Evolutionary conservation across 78 protist species (phyloP).

Genomic region (Dictyostelium intermedium): DNA sequence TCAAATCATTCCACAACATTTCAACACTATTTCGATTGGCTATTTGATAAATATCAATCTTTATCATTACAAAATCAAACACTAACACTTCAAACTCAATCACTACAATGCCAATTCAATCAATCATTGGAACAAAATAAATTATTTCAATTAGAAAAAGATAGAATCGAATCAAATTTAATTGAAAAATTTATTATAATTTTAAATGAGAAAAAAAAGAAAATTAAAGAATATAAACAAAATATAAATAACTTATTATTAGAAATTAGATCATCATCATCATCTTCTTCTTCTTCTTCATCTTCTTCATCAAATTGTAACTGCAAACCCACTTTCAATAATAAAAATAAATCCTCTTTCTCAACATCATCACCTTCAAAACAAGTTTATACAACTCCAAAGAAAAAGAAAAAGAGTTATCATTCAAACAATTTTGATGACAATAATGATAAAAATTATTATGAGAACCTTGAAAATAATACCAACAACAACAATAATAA

Average conservation of each 20-base stretch:
- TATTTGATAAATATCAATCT: conserved; percentile 13
- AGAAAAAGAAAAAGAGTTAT: background rate
- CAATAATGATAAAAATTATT: background rate
- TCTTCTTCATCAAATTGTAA: background rate
- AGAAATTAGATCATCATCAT: background rate
- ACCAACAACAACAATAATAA: background rate
- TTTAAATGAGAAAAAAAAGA: conserved; percentile 52
- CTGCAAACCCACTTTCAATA: background rate
- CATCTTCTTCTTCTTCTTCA: no score
- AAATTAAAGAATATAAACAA: conserved; percentile 44
- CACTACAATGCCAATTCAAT: conserved; percentile 43
- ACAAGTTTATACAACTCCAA: background rate
- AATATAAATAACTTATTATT: background rate
- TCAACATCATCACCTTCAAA: background rate
- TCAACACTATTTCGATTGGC: conserved; percentile 29
- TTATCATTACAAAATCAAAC: conserved; percentile 10
- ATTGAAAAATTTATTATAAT: conserved; percentile 16
- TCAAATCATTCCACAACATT: background rate
- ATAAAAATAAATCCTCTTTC: background rate
- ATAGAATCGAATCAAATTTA: conserved; percentile 17
- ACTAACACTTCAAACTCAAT: background rate
- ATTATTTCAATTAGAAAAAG: conserved; percentile 20
- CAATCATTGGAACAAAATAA: conserved; percentile 7
- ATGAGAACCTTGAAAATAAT: background rate
- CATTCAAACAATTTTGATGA: background rate